phyloP scores from a whole-genome alignment of 2,329 filamentous ascomycete genomes.

The Bipolaris oryzae region DNA sequence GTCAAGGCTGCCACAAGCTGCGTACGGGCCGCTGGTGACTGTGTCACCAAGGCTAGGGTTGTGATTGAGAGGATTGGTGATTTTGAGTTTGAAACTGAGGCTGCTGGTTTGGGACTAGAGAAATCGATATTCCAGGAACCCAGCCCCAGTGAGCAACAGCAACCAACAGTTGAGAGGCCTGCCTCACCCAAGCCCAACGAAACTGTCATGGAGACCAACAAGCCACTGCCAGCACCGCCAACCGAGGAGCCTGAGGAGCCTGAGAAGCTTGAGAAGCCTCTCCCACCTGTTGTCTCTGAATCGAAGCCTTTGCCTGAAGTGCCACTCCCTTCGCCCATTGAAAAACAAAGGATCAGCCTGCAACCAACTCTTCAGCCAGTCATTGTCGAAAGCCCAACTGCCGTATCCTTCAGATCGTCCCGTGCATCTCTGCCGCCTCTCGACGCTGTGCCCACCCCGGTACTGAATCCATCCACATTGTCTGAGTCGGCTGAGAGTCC shows the following conservation, averaged over 20 bases:
- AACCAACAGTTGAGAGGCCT: slow-evolving; percentile 16
- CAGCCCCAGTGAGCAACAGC: slow-evolving; percentile 14
- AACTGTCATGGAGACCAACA: slow-evolving; percentile 37
- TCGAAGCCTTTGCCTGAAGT: slow-evolving; percentile 73
- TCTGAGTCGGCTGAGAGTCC: slow-evolving; percentile 44
- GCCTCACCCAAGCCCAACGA: slow-evolving; percentile 23
- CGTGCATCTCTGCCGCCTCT: slow-evolving; percentile 54
- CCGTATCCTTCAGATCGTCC: slow-evolving; percentile 54
- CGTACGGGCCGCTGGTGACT: slow-evolving; percentile 88
- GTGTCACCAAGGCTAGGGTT: slow-evolving; percentile 82
- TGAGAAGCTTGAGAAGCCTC: slow-evolving; percentile 47
- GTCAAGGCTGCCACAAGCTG: slow-evolving; percentile 82
- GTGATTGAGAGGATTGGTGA: slow-evolving; percentile 89
- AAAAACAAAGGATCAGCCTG: slow-evolving; percentile 27
- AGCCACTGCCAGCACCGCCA: slow-evolving; percentile 47
- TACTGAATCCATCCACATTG: slow-evolving; percentile 34
- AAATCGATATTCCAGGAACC: slow-evolving; percentile 45
- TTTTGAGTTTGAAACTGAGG: slow-evolving; percentile 70
- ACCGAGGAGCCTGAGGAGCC: slow-evolving; percentile 47
- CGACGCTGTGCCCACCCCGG: slow-evolving; percentile 35
- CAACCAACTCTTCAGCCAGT: slow-evolving; percentile 28
- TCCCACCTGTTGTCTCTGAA: slow-evolving; percentile 56
- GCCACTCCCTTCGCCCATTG: slow-evolving; percentile 54
- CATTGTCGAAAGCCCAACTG: slow-evolving; percentile 42
- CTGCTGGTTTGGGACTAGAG: slow-evolving; percentile 52